These are phyloP conservation scores for Sporothrix schenckii DNA, from an alignment of 2,329 filamentous ascomycete species.

Conservation along the genomic window DNA sequence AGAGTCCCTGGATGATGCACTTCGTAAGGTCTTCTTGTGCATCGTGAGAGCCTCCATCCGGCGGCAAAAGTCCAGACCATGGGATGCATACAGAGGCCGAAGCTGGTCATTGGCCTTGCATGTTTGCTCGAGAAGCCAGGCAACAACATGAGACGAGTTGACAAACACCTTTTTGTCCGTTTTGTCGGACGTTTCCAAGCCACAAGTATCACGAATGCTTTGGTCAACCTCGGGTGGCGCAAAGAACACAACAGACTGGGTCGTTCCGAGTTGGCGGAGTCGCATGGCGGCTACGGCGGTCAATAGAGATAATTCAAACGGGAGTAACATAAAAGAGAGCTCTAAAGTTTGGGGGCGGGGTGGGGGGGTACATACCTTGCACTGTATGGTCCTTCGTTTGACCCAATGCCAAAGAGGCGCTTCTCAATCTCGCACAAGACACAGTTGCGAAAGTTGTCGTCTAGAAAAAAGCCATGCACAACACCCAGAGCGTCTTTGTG, in stretches of 20 bases:
- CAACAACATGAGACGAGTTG: slow-evolving; percentile 49
- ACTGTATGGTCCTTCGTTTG: slow-evolving; percentile 65
- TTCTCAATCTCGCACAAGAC: slow-evolving; percentile 53
- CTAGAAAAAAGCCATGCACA: slow-evolving; percentile 53
- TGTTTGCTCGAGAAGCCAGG: slow-evolving; percentile 67
- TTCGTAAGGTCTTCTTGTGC: slow-evolving; percentile 48
- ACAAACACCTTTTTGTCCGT: slow-evolving; percentile 35
- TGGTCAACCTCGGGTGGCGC: slow-evolving; percentile 64
- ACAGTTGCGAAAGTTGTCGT: slow-evolving; percentile 53
- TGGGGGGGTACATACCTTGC: slow-evolving; percentile 55
- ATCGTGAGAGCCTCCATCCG: slow-evolving; percentile 54
- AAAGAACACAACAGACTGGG: slow-evolving; percentile 60
- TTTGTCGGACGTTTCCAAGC: slow-evolving; percentile 36
- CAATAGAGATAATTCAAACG: slow-evolving; percentile 24
- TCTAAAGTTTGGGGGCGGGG: too few species aligned
- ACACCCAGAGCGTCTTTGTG: slow-evolving; percentile 45
- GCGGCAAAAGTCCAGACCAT: slow-evolving; percentile 63
- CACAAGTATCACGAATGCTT: slow-evolving; percentile 56
- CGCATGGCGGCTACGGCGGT: slow-evolving; percentile 62
- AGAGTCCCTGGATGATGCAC: slow-evolving; percentile 42
- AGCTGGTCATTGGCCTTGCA: slow-evolving; percentile 63
- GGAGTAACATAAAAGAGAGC: not conserved
- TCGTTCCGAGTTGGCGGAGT: slow-evolving; percentile 59
- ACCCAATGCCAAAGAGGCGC: slow-evolving; percentile 56
- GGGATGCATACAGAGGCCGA: slow-evolving; percentile 60